Evolutionary conservation across 805 yeast species (phyloP).

Genomic region (Scheffersomyces stipitis): DNA sequence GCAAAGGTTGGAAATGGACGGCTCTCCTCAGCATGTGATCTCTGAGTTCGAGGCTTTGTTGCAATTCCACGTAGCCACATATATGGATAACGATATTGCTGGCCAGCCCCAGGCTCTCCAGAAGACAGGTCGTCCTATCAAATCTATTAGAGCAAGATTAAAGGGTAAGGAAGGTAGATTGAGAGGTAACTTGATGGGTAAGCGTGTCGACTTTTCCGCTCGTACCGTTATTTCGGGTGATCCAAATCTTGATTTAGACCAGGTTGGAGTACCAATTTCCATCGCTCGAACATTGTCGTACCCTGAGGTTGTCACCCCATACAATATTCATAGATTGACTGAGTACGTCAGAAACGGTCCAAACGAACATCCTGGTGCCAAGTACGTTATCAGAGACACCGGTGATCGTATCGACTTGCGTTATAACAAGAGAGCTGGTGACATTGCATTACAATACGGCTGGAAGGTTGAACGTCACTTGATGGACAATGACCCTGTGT

Average conservation of each 20-base stretch:
- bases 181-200: slow-evolving; percentile 98
- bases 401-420: slow-evolving; percentile 98
- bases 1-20: slow-evolving; percentile 96
- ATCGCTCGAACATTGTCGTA: slow-evolving; percentile 94
- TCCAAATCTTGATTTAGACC: slow-evolving; percentile 95
- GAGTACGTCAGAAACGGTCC: slow-evolving; percentile 97
- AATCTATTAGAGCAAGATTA: slow-evolving; percentile 97
- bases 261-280: slow-evolving; percentile 97
- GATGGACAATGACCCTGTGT: slow-evolving; percentile 96
- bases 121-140: slow-evolving; percentile 97
- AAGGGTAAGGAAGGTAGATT: slow-evolving; percentile 99
- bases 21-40: slow-evolving; percentile 98
- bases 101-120: slow-evolving; percentile 99
- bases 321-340: slow-evolving; percentile 89
- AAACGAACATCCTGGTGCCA: slow-evolving; percentile 99
- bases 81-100: slow-evolving; percentile 99
- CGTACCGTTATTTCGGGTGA: slow-evolving; percentile 99
- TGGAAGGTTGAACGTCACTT: slow-evolving; percentile 99
- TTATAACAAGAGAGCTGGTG: slow-evolving; percentile 98
- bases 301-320: slow-evolving; percentile 98
- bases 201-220: slow-evolving; percentile 98
- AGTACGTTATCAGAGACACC: slow-evolving; percentile 94
- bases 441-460: slow-evolving; percentile 94
- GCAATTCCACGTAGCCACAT: slow-evolving; percentile 98
- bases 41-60: slow-evolving; percentile 93